Evolutionary conservation across 2,329 filamentous ascomycete species (phyloP).

Genomic region (Cladosporium velox): DNA sequence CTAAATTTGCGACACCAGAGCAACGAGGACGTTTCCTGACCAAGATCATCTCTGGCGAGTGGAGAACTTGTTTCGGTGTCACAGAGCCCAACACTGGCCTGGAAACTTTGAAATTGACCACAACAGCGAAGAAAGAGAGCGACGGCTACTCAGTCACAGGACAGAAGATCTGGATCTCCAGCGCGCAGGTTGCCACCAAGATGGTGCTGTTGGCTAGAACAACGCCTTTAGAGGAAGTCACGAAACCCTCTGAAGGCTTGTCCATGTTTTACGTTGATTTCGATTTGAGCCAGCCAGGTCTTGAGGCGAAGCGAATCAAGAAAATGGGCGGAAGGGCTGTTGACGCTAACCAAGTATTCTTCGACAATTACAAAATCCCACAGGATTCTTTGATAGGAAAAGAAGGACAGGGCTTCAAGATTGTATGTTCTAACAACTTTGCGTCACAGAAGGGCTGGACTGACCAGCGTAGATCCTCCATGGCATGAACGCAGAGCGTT

Average conservation of each 20-base stretch:
- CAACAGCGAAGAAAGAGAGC: constrained; percentile 62
- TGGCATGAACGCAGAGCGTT: constrained; percentile 54
- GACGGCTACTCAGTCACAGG: constrained; percentile 68
- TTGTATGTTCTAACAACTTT: constrained; percentile 43
- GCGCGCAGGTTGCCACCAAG: constrained; percentile 75
- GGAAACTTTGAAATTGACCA: constrained; percentile 72
- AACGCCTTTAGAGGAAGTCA: constrained; percentile 65
- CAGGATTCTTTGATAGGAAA: constrained; percentile 66
- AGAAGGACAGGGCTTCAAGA: constrained; percentile 76
- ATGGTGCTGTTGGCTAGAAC: constrained; percentile 84
- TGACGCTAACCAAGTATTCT: constrained; percentile 86
- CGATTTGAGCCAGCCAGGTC: constrained; percentile 59
- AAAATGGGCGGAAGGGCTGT: constrained; percentile 86
- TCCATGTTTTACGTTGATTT: constrained; percentile 81
- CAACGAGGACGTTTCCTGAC: constrained; percentile 67
- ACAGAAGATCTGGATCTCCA: constrained; percentile 90
- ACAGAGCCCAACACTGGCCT: constrained; percentile 82
- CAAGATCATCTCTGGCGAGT: constrained; percentile 70
- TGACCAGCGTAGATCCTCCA: constrained; percentile 41
- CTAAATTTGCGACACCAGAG: constrained; percentile 67
- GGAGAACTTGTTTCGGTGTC: constrained; percentile 77
- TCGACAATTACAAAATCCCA: constrained; percentile 73
- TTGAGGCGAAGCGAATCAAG: constrained; percentile 71
- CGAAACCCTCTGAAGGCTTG: constrained; percentile 72
- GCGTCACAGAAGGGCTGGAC: not conserved